phyloP scores from a whole-genome alignment of 345 rosid species.

The Firmiana major region DNA sequence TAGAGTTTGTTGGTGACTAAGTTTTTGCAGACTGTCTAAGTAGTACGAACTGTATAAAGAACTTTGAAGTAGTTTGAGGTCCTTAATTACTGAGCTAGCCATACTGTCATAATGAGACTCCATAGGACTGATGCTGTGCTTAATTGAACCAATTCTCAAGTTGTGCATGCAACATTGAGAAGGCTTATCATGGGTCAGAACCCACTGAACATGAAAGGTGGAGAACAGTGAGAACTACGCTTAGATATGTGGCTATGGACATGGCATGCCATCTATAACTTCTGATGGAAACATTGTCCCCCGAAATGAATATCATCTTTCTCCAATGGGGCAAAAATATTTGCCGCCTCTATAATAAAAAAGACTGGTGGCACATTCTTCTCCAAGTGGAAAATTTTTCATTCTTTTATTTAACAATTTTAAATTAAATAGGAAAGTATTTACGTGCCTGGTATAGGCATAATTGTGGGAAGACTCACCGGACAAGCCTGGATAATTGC shows the following conservation, averaged over 20 bases:
- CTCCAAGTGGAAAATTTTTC: background rate
- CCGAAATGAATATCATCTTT: background rate
- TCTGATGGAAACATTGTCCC: background rate
- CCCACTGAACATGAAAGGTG: background rate
- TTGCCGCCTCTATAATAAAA: background rate
- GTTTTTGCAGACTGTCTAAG: background rate
- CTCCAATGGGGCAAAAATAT: background rate
- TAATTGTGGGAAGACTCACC: background rate
- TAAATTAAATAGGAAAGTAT: slow-evolving; percentile 2
- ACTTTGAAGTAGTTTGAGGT: background rate
- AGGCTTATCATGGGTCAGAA: background rate
- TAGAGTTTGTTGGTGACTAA: background rate
- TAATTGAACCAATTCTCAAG: background rate
- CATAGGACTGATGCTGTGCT: background rate
- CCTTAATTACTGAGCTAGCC: background rate
- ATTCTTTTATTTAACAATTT: background rate
- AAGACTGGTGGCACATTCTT: slow-evolving; percentile 1
- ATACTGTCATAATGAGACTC: background rate
- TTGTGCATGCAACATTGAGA: background rate
- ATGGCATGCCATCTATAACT: background rate
- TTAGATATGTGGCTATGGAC: background rate
- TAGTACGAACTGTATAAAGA: background rate
- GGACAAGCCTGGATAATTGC: background rate
- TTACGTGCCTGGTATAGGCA: background rate
- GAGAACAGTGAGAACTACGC: background rate